Percentiles rank a stretch among this genome's conserved stretches.
These are phyloP conservation scores for Penicillium angulare DNA, from an alignment of 495 filamentous ascomycete species.

Conservation along the genomic window DNA sequence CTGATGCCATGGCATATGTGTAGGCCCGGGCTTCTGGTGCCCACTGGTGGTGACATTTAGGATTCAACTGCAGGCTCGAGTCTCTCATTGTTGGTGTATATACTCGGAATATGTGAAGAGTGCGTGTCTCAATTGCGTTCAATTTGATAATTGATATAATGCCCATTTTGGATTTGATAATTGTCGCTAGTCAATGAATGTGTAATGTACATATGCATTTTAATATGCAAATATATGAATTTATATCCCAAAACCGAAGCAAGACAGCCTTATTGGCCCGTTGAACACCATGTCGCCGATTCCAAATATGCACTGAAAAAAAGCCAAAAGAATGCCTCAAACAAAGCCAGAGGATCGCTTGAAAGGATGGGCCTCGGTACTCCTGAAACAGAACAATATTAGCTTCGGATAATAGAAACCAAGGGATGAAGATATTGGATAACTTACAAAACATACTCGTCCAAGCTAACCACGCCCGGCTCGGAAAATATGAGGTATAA, in stretches of 20 bases:
- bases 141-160: no score
- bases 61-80: no score
- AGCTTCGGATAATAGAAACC: neutral
- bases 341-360: slow-evolving; percentile 37
- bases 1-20: slow-evolving; percentile 20
- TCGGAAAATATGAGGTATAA: slow-evolving; percentile 86
- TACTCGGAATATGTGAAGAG: neutral
- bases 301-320: neutral
- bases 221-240: neutral
- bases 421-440: neutral
- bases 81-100: neutral
- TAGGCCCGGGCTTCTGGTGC: neutral
- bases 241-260: no score
- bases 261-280: no score
- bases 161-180: neutral
- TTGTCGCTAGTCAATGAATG: no score
- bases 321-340: neutral
- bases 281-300: neutral
- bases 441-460: slow-evolving; percentile 63
- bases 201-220: neutral
- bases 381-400: slow-evolving; percentile 34
- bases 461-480: slow-evolving; percentile 64
- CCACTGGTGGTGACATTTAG: neutral
- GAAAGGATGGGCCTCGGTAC: slow-evolving; percentile 77
- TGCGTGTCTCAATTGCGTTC: no score